Evolutionary conservation across 495 filamentous ascomycete species (phyloP).

Genomic region (Corynascus novoguineensis): DNA sequence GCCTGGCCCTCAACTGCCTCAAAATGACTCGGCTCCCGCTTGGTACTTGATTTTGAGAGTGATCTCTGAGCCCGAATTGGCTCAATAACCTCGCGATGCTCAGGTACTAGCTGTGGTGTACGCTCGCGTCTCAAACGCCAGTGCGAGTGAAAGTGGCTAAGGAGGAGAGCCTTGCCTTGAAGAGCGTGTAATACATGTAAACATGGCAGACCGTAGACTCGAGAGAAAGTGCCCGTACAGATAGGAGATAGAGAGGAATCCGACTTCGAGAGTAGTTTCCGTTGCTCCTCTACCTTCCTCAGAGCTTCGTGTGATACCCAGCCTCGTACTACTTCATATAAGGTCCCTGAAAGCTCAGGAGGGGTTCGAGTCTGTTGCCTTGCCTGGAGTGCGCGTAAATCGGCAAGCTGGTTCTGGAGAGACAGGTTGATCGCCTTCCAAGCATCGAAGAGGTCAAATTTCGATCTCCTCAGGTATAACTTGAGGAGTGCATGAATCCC

Average conservation of each 20-base stretch:
- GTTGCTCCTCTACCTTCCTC: slow-evolving; percentile 1
- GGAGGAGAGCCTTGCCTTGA: neutral
- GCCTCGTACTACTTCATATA: neutral
- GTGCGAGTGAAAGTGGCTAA: neutral
- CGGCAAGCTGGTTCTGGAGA: neutral
- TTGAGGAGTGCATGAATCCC: neutral
- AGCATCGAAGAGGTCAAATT: neutral
- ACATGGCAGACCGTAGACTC: neutral
- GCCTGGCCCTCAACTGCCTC: neutral
- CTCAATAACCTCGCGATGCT: neutral
- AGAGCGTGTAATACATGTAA: neutral
- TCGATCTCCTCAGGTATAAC: neutral
- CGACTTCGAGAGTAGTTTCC: neutral
- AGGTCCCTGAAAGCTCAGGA: neutral
- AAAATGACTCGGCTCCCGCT: neutral
- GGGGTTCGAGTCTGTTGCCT: neutral
- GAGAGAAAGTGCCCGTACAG: neutral
- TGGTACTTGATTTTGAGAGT: neutral
- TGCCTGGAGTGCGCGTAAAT: neutral
- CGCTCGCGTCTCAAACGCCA: neutral
- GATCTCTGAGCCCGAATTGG: neutral
- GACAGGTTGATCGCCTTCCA: neutral
- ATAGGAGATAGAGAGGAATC: neutral
- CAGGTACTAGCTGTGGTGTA: neutral
- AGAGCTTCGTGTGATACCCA: too few species aligned